A percentile compares a stretch with the other conserved stretches of the same genome.
Conservation (phyloP, 306 rosid species). For the Fragaria ananassa region DNA sequence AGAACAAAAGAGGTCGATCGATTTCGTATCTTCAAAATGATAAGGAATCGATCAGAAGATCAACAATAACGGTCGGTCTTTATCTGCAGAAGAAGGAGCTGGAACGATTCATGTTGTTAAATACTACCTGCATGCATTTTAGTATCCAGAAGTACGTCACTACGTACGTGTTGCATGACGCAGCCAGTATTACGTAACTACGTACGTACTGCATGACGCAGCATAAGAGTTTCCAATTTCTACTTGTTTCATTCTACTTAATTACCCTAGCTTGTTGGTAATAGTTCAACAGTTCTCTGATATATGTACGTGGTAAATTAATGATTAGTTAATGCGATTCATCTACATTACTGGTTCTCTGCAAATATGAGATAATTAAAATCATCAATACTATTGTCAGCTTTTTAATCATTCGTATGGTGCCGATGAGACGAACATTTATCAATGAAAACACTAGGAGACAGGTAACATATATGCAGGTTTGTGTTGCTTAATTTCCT, state of each 20-base stretch:
- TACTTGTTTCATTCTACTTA: no score
- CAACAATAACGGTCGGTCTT: no score
- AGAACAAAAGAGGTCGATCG: no score
- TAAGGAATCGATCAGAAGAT: no score
- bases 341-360: background rate
- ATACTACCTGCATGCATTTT: background rate
- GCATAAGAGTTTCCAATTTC: background rate
- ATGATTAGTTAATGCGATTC: no score
- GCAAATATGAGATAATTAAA: background rate
- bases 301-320: no score
- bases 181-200: no score
- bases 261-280: no score
- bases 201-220: background rate
- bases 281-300: no score
- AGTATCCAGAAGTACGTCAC: background rate
- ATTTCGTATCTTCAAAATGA: no score
- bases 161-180: no score
- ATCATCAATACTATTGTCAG: background rate
- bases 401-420: background rate
- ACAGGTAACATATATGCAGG: background rate
- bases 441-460: background rate
- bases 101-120: background rate
- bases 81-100: background rate
- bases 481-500: background rate
- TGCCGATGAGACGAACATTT: background rate